Evolutionary conservation across 192 early-diverging fungal genomes (phyloP).

Genomic region (Mortierella antarctica): DNA sequence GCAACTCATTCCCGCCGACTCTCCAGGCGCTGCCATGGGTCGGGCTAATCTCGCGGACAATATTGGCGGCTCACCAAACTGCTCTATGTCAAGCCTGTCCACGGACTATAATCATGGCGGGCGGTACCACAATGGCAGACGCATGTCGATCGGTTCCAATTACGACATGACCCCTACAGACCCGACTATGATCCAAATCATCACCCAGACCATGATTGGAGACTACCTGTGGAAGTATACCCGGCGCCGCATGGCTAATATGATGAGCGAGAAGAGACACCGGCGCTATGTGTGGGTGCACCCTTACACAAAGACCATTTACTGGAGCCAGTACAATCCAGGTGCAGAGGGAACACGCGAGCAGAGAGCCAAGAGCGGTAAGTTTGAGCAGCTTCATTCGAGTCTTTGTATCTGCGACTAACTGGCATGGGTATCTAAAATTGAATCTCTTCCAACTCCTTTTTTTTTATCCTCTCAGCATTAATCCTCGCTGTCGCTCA

Average conservation of each 20-base stretch:
- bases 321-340: slow-evolving; percentile 78
- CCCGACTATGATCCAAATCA: slow-evolving; percentile 73
- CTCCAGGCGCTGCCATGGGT: slow-evolving; percentile 26
- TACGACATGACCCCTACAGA: slow-evolving; percentile 52
- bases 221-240: slow-evolving; percentile 81
- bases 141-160: slow-evolving; percentile 28
- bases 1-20: slow-evolving; percentile 27
- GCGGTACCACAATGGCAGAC: slow-evolving; percentile 20
- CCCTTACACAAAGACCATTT: slow-evolving; percentile 81
- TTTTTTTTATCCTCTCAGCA: slow-evolving; percentile 55
- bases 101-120: slow-evolving; percentile 39
- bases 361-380: slow-evolving; percentile 62
- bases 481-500: slow-evolving; percentile 70
- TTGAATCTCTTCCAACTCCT: not conserved
- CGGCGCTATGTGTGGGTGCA: slow-evolving; percentile 85
- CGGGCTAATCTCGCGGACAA: not conserved
- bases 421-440: not conserved
- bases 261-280: slow-evolving; percentile 71
- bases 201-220: slow-evolving; percentile 86
- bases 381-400: slow-evolving; percentile 3
- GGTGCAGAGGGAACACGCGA: slow-evolving; percentile 53
- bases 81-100: slow-evolving; percentile 45
- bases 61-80: slow-evolving; percentile 17
- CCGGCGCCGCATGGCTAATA: slow-evolving; percentile 58
- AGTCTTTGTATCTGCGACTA: slow-evolving; percentile 19